Percentiles rank a stretch among this genome's conserved stretches.
These are phyloP conservation scores for Cantharellus cinnabarinus DNA, from an alignment of 768 basidiomycete species.

Conservation along the genomic window DNA sequence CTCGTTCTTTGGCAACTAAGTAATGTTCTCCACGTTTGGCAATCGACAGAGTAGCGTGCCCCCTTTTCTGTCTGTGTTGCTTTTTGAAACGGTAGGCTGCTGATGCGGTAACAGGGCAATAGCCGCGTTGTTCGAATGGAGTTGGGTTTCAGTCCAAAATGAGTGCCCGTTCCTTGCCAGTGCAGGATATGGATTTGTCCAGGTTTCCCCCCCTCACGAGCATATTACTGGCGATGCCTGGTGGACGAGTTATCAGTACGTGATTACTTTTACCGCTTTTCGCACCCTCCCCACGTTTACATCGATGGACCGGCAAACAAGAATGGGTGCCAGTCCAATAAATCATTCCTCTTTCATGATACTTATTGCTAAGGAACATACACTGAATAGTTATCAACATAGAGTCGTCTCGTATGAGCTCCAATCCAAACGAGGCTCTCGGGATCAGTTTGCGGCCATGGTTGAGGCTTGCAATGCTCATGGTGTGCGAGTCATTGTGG, in stretches of 20 bases:
- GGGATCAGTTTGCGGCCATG: constrained; percentile 30
- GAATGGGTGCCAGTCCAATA: too few relatives aligned
- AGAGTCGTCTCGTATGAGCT: constrained; percentile 37
- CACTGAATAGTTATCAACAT: too few relatives aligned
- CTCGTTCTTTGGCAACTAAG: too few relatives aligned
- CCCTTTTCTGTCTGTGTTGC: too few relatives aligned
- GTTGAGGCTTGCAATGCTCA: constrained; percentile 30
- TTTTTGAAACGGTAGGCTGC: too few relatives aligned
- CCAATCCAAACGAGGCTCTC: constrained; percentile 43
- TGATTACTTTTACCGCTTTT: too few relatives aligned
- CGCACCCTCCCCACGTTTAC: too few relatives aligned
- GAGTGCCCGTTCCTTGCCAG: constrained; percentile 25
- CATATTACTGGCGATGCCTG: constrained; percentile 33
- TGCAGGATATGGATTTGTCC: constrained; percentile 36
- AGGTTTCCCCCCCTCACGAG: constrained; percentile 38
- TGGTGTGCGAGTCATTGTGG: constrained; percentile 37
- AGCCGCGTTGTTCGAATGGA: constrained; percentile 55
- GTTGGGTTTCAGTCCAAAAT: constrained; percentile 32
- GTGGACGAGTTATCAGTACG: constrained; percentile 50
- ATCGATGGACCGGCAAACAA: too few relatives aligned
- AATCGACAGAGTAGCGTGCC: too few relatives aligned
- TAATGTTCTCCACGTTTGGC: too few relatives aligned
- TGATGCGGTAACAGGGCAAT: constrained; percentile 15
- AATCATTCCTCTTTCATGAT: too few relatives aligned
- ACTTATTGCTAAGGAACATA: too few relatives aligned